These are phyloP conservation scores for Orobanche coerulescens DNA, from an alignment of 257 asterid genomes.

Conservation along the genomic window DNA sequence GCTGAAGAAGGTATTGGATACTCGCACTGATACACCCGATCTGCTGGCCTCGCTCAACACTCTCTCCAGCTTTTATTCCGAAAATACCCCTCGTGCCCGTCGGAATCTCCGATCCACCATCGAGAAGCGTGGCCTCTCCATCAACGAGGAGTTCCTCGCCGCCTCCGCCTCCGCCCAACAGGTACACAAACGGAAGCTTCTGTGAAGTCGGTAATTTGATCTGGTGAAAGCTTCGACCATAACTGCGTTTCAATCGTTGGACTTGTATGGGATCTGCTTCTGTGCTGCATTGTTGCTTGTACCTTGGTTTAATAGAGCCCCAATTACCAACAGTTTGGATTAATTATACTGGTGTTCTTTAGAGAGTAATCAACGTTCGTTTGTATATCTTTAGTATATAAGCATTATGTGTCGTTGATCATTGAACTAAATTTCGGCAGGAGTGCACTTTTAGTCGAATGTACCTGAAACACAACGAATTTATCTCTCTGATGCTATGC, in stretches of 20 bases:
- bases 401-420: background rate
- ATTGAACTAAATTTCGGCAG: background rate
- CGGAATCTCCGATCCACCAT: constrained; percentile 93
- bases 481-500: background rate
- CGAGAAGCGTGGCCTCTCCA: constrained; percentile 85
- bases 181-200: constrained; percentile 29
- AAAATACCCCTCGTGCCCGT: constrained; percentile 71
- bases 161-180: constrained; percentile 81
- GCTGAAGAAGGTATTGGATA: constrained; percentile 95
- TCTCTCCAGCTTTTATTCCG: constrained; percentile 71
- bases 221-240: constrained; percentile 12
- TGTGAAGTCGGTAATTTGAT: constrained; percentile 13
- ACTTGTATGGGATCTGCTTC: constrained; percentile 20
- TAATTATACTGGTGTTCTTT: background rate
- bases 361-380: constrained; percentile 11
- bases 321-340: background rate
- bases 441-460: background rate
- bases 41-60: constrained; percentile 84
- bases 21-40: constrained; percentile 85
- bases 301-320: constrained; percentile 15
- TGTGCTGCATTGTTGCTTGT: constrained; percentile 21
- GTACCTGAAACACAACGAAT: background rate
- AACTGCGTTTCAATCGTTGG: constrained; percentile 16
- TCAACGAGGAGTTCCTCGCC: constrained; percentile 76
- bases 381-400: constrained; percentile 1